Conservation (phyloP, 192 early-diverging fungal genomes). For the Mortierella hygrophila region DNA sequence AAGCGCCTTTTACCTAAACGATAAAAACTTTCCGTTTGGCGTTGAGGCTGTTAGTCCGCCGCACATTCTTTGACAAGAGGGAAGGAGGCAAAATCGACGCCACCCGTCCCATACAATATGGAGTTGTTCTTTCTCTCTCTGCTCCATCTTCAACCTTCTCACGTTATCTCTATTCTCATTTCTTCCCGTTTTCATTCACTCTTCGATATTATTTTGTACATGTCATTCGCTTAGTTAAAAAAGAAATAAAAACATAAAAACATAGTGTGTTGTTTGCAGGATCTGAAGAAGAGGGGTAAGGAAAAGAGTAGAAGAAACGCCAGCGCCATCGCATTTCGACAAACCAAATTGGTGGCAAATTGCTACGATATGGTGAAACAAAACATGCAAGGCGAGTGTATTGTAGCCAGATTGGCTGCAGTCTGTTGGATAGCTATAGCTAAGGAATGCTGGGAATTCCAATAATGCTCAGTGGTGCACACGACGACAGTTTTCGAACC, state of each 20-base stretch:
- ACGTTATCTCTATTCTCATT: background rate
- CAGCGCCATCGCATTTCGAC: no score
- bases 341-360: no score
- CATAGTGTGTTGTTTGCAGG: background rate
- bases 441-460: no score
- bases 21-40: background rate
- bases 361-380: no score
- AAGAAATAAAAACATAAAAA: background rate
- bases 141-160: background rate
- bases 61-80: background rate
- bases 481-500: background rate
- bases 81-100: background rate
- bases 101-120: background rate
- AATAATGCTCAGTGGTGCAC: background rate
- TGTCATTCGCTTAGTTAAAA: background rate
- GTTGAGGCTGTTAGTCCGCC: background rate
- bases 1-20: constrained; percentile 21
- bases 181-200: background rate
- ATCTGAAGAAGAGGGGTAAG: no score
- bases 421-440: no score
- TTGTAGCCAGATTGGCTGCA: background rate
- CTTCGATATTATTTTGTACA: background rate
- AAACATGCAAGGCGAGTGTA: background rate
- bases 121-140: background rate
- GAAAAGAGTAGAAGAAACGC: no score